Percentiles rank a stretch among this genome's conserved stretches.
Evolutionary conservation across 2,329 filamentous ascomycete genomes (phyloP).

Genomic region (Sporothrix curviconia): DNA sequence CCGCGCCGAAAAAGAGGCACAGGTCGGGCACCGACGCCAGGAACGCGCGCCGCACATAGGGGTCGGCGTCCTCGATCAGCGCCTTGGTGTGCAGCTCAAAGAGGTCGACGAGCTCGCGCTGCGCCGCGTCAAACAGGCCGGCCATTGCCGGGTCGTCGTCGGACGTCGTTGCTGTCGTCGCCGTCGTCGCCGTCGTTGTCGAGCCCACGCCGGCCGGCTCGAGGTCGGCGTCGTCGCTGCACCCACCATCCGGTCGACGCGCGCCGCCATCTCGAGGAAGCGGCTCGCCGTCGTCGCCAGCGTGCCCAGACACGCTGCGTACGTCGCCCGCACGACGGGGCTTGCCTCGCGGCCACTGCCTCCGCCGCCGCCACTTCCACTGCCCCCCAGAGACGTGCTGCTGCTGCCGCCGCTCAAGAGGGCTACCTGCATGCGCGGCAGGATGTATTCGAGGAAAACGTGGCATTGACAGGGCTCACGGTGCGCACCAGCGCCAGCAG

Average conservation of each 20-base stretch:
- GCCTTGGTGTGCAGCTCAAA: conserved; percentile 87
- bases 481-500: conserved; percentile 79
- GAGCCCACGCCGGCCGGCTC: neutral
- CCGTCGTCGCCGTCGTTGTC: conserved; percentile 35
- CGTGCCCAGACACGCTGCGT: conserved; percentile 85
- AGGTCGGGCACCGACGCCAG: conserved; percentile 84
- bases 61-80: conserved; percentile 78
- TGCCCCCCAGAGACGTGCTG: too few species aligned
- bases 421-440: conserved; percentile 55
- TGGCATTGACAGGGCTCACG: conserved; percentile 72
- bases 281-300: conserved; percentile 77
- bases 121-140: conserved; percentile 74
- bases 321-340: conserved; percentile 75
- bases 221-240: conserved; percentile 6
- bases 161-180: neutral
- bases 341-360: conserved; percentile 13
- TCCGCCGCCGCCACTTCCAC: neutral
- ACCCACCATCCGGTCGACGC: conserved; percentile 13
- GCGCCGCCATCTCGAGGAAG: conserved; percentile 64
- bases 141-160: conserved; percentile 44
- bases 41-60: conserved; percentile 83
- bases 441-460: conserved; percentile 61
- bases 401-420: conserved; percentile 33
- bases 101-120: conserved; percentile 70
- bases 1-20: conserved; percentile 89